Conservation (phyloP, 768 basidiomycete species). For the Trametopsis cervina region DNA sequence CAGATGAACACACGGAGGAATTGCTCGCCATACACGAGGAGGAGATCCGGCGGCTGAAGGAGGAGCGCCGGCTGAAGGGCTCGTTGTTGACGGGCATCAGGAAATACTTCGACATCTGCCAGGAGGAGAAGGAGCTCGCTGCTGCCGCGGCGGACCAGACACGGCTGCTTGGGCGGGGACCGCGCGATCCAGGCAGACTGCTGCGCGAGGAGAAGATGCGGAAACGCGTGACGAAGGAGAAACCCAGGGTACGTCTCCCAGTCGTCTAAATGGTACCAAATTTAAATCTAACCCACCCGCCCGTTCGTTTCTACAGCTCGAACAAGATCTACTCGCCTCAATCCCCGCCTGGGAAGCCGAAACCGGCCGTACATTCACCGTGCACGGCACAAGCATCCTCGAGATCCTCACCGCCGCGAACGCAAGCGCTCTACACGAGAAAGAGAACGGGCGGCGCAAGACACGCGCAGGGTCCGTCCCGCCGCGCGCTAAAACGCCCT, state of each 20-base stretch:
- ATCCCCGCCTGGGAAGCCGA: slow-evolving; percentile 87
- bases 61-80: slow-evolving; percentile 74
- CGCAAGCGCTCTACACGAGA: slow-evolving; percentile 56
- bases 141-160: slow-evolving; percentile 76
- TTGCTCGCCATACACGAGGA: slow-evolving; percentile 78
- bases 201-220: slow-evolving; percentile 96
- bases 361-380: slow-evolving; percentile 67
- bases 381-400: slow-evolving; percentile 78
- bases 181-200: slow-evolving; percentile 78
- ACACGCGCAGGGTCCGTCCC: slow-evolving; percentile 40
- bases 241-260: slow-evolving; percentile 69
- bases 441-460: slow-evolving; percentile 55
- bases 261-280: too few relatives aligned
- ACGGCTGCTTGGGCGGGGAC: slow-evolving; percentile 72
- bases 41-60: slow-evolving; percentile 74
- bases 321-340: slow-evolving; percentile 72
- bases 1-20: slow-evolving; percentile 88
- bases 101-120: slow-evolving; percentile 88
- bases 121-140: slow-evolving; percentile 84
- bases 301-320: slow-evolving; percentile 49
- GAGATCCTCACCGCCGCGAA: slow-evolving; percentile 76
- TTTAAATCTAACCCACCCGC: not conserved
- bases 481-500: slow-evolving; percentile 54
- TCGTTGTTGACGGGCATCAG: slow-evolving; percentile 68
- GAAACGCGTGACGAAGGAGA: slow-evolving; percentile 87